Evolutionary conservation across 352 stramenopile genomes (phyloP), one percentile per base, ranked within the genome.

Genomic region (Globisporangium uncinulatum): DNA sequence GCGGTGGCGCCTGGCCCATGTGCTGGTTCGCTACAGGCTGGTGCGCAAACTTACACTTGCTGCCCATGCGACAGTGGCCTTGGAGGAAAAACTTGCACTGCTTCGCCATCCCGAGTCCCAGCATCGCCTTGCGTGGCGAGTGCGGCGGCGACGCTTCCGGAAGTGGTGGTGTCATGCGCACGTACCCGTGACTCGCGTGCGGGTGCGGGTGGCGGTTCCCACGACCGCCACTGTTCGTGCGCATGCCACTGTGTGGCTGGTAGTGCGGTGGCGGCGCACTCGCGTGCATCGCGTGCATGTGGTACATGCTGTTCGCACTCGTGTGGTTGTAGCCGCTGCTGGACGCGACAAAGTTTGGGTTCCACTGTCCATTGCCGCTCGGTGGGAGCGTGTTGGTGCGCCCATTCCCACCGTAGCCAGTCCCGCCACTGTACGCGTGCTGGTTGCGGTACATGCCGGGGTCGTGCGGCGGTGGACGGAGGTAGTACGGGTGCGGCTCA

Each of bases 21-120:
- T 70, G 67, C 19, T 76, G 70, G 51, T 66, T 64, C 37, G 69
- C 69, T 62, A 76, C 67, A 7, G 56, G 39, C 48, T 86, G 73
- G 61, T 94, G 83, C 42, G 79, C 75, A 58, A 92, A 94, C 67
- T 90, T 91, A 64, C 83, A 94, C 71, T 94, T 94, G 63, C 65
- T 84, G 32, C 81, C 83, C 81, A 94, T 91, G 41, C 83, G 81
- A 51, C 83, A 94, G 64, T 94, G 81, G 15, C 83, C 83, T 60
- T 94, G 83, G 9, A 86, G 56, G 57, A 87, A 94, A 54, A 92
- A 94, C 63, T 92, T 91, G 67, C 83, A 94, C 54, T 85, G 79
- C 67, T 92, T 92, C 7, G 66, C 34, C 63, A 76, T 74, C 17
- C 74, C 72, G 24, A 29, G 24, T 29, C 24, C 24, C 24, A 29